A percentile compares a stretch with the other conserved stretches of the same genome.
Conservation (phyloP, 2,329 filamentous ascomycete species). For the Fusarium lyarnte region DNA sequence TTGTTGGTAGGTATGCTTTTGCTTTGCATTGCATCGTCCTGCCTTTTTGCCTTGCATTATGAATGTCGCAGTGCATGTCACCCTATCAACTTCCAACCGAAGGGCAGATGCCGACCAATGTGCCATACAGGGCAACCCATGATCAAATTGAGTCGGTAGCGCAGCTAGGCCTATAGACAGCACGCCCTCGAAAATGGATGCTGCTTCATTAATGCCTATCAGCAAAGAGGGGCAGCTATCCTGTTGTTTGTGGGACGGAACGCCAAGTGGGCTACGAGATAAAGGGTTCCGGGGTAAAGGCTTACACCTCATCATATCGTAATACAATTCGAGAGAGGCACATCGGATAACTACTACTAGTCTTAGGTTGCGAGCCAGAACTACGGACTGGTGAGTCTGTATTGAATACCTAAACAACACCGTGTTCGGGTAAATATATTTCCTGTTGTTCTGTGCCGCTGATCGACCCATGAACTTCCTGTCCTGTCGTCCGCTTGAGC, state of each 20-base stretch:
- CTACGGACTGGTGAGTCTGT: not conserved
- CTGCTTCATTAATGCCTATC: conserved; percentile 34
- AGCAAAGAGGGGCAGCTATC: conserved; percentile 34
- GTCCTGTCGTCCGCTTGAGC: conserved; percentile 13
- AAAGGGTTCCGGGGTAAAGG: conserved; percentile 26
- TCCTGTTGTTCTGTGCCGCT: conserved; percentile 6
- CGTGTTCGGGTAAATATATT: not conserved
- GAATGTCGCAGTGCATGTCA: conserved; percentile 37
- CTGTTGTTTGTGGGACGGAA: conserved; percentile 38
- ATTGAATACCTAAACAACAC: not conserved
- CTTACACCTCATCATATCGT: conserved; percentile 34
- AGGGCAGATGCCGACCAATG: not conserved
- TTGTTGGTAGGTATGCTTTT: conserved; percentile 20
- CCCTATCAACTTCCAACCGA: conserved; percentile 12
- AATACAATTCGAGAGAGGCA: conserved; percentile 7
- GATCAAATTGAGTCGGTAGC: not conserved
- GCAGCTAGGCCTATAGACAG: conserved; percentile 1
- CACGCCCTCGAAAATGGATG: conserved; percentile 5
- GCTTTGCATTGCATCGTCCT: conserved; percentile 21
- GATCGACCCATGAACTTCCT: conserved; percentile 19
- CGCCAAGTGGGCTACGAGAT: conserved; percentile 38
- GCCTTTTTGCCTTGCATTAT: conserved; percentile 17
- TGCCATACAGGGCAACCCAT: not conserved
- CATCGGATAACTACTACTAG: not conserved
- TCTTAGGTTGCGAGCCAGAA: not conserved